Conservation (phyloP, 139 green algal genomes). For the Volvox reticuliferus region DNA sequence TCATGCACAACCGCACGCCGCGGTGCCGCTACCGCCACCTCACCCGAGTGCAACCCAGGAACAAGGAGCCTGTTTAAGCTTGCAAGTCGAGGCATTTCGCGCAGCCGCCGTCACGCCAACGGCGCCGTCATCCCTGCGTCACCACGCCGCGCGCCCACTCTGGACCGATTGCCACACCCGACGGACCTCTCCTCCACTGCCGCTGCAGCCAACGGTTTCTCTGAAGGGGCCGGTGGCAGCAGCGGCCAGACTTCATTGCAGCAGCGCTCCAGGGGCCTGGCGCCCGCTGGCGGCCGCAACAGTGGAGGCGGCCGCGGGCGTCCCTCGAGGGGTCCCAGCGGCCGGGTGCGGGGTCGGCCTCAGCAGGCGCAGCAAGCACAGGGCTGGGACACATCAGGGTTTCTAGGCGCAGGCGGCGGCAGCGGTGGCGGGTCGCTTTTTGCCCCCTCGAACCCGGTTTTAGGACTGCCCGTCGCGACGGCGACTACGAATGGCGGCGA, state of each 20-base stretch:
- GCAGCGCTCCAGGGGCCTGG: neutral
- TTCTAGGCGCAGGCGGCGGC: neutral
- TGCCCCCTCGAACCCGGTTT: neutral
- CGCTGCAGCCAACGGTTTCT: no score
- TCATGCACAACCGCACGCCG: neutral
- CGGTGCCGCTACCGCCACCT: neutral
- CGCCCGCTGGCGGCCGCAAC: neutral
- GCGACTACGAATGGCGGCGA: no score
- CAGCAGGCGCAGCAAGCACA: neutral
- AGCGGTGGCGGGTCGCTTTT: neutral
- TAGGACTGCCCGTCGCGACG: neutral
- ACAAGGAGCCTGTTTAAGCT: neutral
- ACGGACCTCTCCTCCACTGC: neutral
- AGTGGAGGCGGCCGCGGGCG: neutral
- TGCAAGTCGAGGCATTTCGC: neutral
- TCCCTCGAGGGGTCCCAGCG: neutral
- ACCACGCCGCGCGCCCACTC: neutral
- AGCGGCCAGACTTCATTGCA: neutral
- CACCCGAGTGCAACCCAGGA: neutral
- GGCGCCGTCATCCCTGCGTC: neutral
- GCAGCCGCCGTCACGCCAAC: neutral
- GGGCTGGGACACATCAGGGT: neutral
- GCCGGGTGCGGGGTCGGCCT: no score
- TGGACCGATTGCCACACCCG: neutral
- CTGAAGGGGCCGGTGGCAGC: neutral